Percentiles rank a stretch among this genome's conserved stretches.
Evolutionary conservation across 225 moss, liverwort and hornwort species (phyloP).

Genomic region (Anthoceros angustus): DNA sequence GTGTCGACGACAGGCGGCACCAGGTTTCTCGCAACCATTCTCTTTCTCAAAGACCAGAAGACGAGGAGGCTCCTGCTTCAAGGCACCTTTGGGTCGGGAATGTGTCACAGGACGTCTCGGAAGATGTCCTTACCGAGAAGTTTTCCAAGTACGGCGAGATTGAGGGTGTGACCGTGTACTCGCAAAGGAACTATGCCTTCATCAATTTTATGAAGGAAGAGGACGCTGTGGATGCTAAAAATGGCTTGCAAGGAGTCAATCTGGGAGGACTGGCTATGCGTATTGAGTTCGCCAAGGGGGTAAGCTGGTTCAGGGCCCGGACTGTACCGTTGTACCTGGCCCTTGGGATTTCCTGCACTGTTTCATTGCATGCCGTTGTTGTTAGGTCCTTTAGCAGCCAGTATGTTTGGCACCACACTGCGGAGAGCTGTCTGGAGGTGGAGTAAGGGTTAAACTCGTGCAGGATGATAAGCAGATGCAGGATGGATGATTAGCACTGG

Average conservation of each 20-base stretch:
- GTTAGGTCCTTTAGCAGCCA: background rate
- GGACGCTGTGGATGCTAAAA: slow-evolving; percentile 32
- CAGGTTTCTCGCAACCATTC: background rate
- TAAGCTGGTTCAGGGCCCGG: slow-evolving; percentile 6
- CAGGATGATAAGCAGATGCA: too few relatives aligned
- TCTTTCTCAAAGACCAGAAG: slow-evolving; percentile 16
- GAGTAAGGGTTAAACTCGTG: background rate
- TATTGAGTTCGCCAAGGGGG: slow-evolving; percentile 53
- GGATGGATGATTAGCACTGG: too few relatives aligned
- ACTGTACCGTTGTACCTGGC: too few relatives aligned
- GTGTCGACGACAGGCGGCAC: slow-evolving; percentile 26
- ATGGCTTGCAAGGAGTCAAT: slow-evolving; percentile 31
- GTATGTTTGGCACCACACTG: background rate
- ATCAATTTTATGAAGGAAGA: slow-evolving; percentile 35
- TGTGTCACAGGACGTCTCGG: slow-evolving; percentile 39
- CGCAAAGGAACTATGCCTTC: slow-evolving; percentile 45
- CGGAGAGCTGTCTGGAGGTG: background rate
- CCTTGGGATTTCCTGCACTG: too few relatives aligned
- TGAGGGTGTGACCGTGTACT: slow-evolving; percentile 47
- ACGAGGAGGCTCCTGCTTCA: slow-evolving; percentile 38
- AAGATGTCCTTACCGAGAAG: slow-evolving; percentile 24
- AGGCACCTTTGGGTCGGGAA: slow-evolving; percentile 56
- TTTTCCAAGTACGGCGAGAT: slow-evolving; percentile 30
- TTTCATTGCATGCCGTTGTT: too few relatives aligned
- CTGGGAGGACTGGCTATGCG: slow-evolving; percentile 45